Conservation (phyloP, 176 grass and related monocot species). For the Rhipidocladum racemiflorum region DNA sequence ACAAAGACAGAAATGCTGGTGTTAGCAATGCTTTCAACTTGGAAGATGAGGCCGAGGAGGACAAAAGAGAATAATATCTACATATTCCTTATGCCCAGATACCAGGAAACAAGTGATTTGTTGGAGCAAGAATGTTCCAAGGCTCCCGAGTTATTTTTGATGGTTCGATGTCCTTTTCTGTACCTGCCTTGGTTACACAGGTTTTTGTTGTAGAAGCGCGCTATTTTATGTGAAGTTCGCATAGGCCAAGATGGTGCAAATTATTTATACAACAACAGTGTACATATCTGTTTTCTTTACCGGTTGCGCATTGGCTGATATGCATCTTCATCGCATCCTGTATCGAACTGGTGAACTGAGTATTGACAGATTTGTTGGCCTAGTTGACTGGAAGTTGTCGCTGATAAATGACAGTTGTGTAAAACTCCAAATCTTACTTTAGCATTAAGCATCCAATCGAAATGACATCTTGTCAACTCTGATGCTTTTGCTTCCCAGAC, state of each 20-base stretch:
- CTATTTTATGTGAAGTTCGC: slow-evolving; percentile 22
- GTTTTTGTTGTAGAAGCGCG: slow-evolving; percentile 32
- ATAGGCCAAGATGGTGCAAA: slow-evolving; percentile 24
- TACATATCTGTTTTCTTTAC: slow-evolving; percentile 32
- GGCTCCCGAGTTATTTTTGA: slow-evolving; percentile 9
- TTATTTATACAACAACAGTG: slow-evolving; percentile 32
- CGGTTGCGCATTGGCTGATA: not conserved
- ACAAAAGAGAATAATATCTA: not conserved
- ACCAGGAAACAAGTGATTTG: slow-evolving; percentile 11
- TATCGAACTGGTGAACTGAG: not conserved
- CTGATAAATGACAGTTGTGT: not conserved
- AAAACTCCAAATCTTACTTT: not conserved
- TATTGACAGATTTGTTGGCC: not conserved
- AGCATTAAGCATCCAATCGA: not conserved
- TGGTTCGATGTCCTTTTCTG: not conserved
- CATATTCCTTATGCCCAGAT: not conserved
- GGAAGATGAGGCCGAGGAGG: not conserved
- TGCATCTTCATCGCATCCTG: not conserved
- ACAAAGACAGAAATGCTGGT: slow-evolving; percentile 68
- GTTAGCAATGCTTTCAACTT: slow-evolving; percentile 12
- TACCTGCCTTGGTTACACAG: slow-evolving; percentile 12
- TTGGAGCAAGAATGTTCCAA: slow-evolving; percentile 31
- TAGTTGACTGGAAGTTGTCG: not conserved
- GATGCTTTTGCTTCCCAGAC: not conserved
- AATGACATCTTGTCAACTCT: not conserved